Conservation (phyloP, 2,329 filamentous ascomycete genomes). For the Piedraia hortae region DNA sequence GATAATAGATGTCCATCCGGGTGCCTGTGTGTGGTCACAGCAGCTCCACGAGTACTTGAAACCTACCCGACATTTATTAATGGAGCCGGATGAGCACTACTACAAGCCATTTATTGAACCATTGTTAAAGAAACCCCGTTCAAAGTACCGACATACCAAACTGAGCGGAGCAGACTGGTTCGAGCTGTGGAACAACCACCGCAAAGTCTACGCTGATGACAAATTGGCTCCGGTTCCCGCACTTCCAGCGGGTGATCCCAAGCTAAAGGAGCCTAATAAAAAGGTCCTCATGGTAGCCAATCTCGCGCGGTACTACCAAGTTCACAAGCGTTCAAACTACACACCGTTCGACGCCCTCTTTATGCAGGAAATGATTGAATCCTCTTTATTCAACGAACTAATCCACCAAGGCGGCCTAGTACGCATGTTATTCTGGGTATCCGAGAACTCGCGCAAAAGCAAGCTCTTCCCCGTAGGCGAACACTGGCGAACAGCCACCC, state of each 20-base stretch:
- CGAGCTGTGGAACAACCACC: slow-evolving; percentile 15
- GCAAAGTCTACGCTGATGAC: slow-evolving; percentile 22
- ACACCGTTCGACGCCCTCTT: too few relatives aligned
- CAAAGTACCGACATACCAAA: slow-evolving; percentile 21
- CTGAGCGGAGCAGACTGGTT: slow-evolving; percentile 5
- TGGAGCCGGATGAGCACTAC: slow-evolving; percentile 38
- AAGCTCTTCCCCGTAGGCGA: slow-evolving; percentile 32
- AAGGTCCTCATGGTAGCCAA: slow-evolving; percentile 33
- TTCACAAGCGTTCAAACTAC: too few relatives aligned
- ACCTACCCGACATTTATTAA: slow-evolving; percentile 56
- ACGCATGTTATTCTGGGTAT: slow-evolving; percentile 49
- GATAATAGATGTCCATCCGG: slow-evolving; percentile 66
- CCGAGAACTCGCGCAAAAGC: slow-evolving; percentile 19
- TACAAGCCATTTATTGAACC: slow-evolving; percentile 33
- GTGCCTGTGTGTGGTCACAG: slow-evolving; percentile 47
- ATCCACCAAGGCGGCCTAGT: slow-evolving; percentile 55
- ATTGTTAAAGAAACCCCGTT: slow-evolving; percentile 14
- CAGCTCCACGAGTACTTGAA: slow-evolving; percentile 48
- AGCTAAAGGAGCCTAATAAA: background rate
- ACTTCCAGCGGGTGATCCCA: slow-evolving; percentile 13
- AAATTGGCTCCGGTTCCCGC: slow-evolving; percentile 28
- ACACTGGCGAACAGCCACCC: slow-evolving; percentile 11
- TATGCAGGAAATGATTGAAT: slow-evolving; percentile 35
- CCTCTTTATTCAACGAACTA: slow-evolving; percentile 17
- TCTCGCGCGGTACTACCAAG: slow-evolving; percentile 6